Percentiles rank a stretch among this genome's conserved stretches.
Evolutionary conservation across 306 rosid genomes (phyloP).

Genomic region (Cicer judaicum): DNA sequence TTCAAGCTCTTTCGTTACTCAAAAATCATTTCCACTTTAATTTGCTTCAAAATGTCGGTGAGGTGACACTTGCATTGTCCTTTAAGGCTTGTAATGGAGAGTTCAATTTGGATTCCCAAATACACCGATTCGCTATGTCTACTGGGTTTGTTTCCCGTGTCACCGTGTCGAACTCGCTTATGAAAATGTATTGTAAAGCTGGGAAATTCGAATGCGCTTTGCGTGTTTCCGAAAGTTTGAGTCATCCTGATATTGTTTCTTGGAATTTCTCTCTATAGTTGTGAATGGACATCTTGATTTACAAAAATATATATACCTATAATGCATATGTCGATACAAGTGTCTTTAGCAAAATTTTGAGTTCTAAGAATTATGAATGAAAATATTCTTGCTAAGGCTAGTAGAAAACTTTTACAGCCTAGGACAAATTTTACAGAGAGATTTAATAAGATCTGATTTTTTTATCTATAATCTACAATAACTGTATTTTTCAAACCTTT

Average conservation of each 20-base stretch:
- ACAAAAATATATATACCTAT: too few species aligned
- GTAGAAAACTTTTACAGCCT: too few species aligned
- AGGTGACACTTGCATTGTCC: constrained; percentile 61
- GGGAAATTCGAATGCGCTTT: constrained; percentile 57
- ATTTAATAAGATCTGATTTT: too few species aligned
- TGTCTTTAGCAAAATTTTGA: too few species aligned
- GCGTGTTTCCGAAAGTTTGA: constrained; percentile 61
- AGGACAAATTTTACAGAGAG: too few species aligned
- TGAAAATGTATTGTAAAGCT: constrained; percentile 79
- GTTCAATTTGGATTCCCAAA: constrained; percentile 57
- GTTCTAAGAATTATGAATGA: too few species aligned
- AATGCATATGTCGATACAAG: too few species aligned
- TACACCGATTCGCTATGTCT: constrained; percentile 59
- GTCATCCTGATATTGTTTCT: constrained; percentile 67
- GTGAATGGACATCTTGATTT: too few species aligned
- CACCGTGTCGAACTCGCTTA: constrained; percentile 70
- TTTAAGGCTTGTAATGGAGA: constrained; percentile 79
- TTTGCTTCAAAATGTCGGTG: constrained; percentile 47
- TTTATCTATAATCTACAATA: too few species aligned
- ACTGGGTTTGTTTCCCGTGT: constrained; percentile 57
- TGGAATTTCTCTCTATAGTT: constrained; percentile 52
- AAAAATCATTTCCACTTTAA: constrained; percentile 47
- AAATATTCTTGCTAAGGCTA: too few species aligned
- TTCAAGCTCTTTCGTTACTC: constrained; percentile 60
- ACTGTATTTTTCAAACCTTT: too few species aligned